Evolutionary conservation across 2,329 filamentous ascomycete genomes (phyloP).

Genomic region (Colletotrichum incanum): DNA sequence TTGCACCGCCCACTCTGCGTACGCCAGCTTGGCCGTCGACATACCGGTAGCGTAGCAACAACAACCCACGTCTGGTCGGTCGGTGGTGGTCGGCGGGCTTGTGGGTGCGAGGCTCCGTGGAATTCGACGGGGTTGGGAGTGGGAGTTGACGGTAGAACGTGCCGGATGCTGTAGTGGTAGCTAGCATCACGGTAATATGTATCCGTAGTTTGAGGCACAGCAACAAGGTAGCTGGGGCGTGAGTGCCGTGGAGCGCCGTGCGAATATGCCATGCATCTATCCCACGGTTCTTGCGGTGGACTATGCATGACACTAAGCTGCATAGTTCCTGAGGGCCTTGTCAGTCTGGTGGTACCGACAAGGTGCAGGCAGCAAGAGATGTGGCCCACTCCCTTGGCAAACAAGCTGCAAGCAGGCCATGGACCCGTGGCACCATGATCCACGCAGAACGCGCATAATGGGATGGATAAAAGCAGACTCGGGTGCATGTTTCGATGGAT

Average conservation of each 20-base stretch:
- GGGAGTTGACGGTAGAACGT: conserved; percentile 8
- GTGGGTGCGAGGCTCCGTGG: conserved; percentile 20
- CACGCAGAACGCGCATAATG: conserved; percentile 29
- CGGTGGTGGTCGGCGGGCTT: conserved; percentile 17
- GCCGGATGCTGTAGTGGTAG: conserved; percentile 4
- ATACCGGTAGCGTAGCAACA: conserved; percentile 26
- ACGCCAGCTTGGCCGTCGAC: conserved; percentile 15
- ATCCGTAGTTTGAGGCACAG: neutral
- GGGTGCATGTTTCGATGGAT: conserved; percentile 14
- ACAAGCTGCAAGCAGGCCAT: conserved; percentile 7
- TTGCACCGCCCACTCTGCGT: conserved; percentile 26
- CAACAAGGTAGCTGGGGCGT: neutral
- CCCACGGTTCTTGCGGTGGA: neutral
- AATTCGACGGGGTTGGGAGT: conserved; percentile 2
- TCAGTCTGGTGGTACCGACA: conserved; percentile 15
- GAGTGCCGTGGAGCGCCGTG: conserved; percentile 14
- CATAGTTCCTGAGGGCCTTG: neutral
- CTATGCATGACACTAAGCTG: conserved; percentile 4
- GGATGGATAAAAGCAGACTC: conserved; percentile 18
- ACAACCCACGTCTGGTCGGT: neutral
- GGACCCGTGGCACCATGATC: conserved; percentile 21
- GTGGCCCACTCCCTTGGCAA: conserved; percentile 15
- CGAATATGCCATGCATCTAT: conserved; percentile 3
- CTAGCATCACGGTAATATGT: conserved; percentile 1
- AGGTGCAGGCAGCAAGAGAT: neutral